phyloP scores from a whole-genome alignment of 768 basidiomycete species.

The Mycena pura region DNA sequence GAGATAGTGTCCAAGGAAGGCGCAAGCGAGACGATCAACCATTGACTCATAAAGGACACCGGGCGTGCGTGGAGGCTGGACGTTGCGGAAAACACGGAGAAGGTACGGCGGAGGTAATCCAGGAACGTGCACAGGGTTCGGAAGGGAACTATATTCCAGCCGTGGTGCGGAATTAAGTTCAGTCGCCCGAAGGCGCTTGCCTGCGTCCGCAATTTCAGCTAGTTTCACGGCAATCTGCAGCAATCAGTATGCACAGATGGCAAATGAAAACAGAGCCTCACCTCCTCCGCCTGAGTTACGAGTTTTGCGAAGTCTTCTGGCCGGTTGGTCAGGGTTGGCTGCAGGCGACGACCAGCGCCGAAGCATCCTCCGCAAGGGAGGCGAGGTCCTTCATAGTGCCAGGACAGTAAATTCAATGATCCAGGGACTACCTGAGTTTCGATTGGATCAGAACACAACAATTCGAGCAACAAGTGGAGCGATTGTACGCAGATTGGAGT shows the following conservation, averaged over 20 bases:
- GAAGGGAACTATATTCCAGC: neutral
- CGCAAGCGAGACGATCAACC: neutral
- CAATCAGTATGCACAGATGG: neutral
- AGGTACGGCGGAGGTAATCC: neutral
- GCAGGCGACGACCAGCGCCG: neutral
- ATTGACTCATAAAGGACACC: neutral
- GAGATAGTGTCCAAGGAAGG: neutral
- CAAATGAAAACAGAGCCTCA: neutral
- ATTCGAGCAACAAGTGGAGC: too few species aligned
- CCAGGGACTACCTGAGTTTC: too few species aligned
- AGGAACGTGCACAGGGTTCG: neutral
- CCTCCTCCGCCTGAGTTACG: neutral
- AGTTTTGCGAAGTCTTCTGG: neutral
- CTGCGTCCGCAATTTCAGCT: neutral
- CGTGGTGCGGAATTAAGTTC: neutral
- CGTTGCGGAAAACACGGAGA: neutral
- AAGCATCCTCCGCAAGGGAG: neutral
- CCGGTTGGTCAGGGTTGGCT: neutral
- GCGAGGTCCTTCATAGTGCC: neutral
- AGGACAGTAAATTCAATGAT: too few species aligned
- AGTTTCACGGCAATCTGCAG: neutral
- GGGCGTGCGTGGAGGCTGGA: neutral
- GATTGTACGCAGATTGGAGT: too few species aligned
- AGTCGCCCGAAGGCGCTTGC: neutral
- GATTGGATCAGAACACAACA: too few species aligned